Conservation (phyloP, 371 early-diverging fungal species). For the Batkoa obscura region DNA sequence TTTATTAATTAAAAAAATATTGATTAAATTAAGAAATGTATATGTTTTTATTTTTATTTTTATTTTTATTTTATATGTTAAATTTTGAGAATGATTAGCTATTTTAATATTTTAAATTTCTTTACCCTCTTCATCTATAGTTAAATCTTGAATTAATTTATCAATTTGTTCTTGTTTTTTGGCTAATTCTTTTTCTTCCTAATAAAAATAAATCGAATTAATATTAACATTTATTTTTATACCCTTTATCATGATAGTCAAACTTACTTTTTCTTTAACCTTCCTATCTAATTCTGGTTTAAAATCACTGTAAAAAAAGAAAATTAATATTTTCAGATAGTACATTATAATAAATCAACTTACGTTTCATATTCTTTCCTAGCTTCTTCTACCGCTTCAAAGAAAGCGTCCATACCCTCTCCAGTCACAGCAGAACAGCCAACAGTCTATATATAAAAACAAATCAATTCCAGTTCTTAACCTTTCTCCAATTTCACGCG, state of each 20-base stretch:
- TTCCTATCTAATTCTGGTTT: slow-evolving; percentile 3
- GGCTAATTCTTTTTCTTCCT: background rate
- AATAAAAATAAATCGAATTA: background rate
- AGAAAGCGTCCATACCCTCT: slow-evolving; percentile 81
- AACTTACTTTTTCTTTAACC: background rate
- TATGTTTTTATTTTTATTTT: too few species aligned
- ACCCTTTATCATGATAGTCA: background rate
- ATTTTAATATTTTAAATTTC: background rate
- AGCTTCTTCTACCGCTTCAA: slow-evolving; percentile 68
- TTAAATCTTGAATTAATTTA: slow-evolving; percentile 9
- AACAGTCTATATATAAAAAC: slow-evolving; percentile 25
- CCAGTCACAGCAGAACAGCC: slow-evolving; percentile 92
- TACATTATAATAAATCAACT: background rate
- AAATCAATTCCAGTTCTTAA: too few species aligned
- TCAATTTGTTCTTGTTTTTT: slow-evolving; percentile 16
- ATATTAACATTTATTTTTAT: too few species aligned
- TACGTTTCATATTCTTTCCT: slow-evolving; percentile 57
- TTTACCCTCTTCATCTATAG: slow-evolving; percentile 11
- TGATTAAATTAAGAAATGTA: too few species aligned
- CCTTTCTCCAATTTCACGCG: too few species aligned
- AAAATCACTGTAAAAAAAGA: slow-evolving; percentile 8
- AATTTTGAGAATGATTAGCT: too few species aligned
- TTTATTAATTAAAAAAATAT: too few species aligned
- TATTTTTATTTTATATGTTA: too few species aligned
- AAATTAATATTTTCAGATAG: background rate